Percentiles rank a stretch among this genome's conserved stretches.
Conservation (phyloP, 495 filamentous ascomycete species). For the Acidomyces sp. region DNA sequence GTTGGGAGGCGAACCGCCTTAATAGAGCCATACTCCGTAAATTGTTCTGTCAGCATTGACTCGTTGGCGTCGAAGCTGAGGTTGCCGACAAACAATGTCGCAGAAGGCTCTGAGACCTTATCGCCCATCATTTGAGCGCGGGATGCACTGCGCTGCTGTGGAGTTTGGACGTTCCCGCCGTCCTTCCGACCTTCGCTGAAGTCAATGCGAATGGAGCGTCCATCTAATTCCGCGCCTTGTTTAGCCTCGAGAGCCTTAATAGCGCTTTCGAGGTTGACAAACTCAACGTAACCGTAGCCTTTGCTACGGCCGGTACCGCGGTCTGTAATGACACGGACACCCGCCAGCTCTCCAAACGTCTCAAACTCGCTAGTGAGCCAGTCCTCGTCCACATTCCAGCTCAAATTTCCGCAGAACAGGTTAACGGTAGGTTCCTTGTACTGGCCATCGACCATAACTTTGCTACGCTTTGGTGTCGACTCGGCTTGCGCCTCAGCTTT, state of each 20-base stretch:
- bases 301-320: constrained; percentile 70
- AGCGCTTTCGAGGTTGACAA: constrained; percentile 52
- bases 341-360: constrained; percentile 61
- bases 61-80: constrained; percentile 73
- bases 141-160: constrained; percentile 39
- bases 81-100: constrained; percentile 92
- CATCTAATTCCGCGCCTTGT: constrained; percentile 70
- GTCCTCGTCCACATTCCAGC: constrained; percentile 90
- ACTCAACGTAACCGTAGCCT: constrained; percentile 97
- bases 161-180: constrained; percentile 2
- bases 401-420: constrained; percentile 87
- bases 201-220: constrained; percentile 78
- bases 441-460: constrained; percentile 43
- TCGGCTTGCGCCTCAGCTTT: constrained; percentile 62
- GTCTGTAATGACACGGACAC: constrained; percentile 73
- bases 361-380: constrained; percentile 80
- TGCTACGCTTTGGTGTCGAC: constrained; percentile 66
- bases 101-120: constrained; percentile 53
- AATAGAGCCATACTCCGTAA: constrained; percentile 57
- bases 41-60: constrained; percentile 59
- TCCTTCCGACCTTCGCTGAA: constrained; percentile 61
- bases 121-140: constrained; percentile 73
- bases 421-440: constrained; percentile 46
- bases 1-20: constrained; percentile 79
- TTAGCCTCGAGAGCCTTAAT: constrained; percentile 66